phyloP scores from a whole-genome alignment of 208 protist genomes.

The Leptomonas pyrrhocoris region DNA sequence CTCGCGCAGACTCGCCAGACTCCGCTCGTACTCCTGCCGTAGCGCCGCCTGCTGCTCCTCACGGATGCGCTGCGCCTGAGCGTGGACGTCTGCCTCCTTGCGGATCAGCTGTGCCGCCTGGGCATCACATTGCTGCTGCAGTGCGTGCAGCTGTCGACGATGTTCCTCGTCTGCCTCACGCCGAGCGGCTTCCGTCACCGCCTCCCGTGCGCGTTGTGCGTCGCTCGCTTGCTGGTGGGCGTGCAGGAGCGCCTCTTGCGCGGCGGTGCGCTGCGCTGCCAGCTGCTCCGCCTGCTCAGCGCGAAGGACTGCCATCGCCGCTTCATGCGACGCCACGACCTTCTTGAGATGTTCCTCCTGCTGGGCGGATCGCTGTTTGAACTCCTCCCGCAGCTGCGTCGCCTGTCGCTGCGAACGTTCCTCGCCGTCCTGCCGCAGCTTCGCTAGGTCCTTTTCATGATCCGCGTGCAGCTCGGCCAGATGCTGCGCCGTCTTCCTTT shows the following conservation, averaged over 20 bases:
- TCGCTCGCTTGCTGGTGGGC: background rate
- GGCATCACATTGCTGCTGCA: constrained; percentile 28
- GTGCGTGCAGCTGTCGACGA: constrained; percentile 5
- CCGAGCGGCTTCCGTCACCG: constrained; percentile 6
- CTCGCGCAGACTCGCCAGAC: constrained; percentile 29
- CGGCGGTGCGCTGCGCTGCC: constrained; percentile 10
- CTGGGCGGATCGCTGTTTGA: constrained; percentile 2
- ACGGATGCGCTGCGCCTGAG: constrained; percentile 6
- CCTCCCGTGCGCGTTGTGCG: constrained; percentile 2
- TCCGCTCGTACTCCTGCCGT: constrained; percentile 37
- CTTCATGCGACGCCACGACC: constrained; percentile 7
- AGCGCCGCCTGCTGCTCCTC: constrained; percentile 21
- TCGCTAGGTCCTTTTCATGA: constrained; percentile 13
- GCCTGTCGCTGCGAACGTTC: background rate
- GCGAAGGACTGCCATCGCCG: constrained; percentile 11
- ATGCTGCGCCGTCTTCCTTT: constrained; percentile 4
- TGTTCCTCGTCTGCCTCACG: background rate
- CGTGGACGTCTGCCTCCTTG: constrained; percentile 5
- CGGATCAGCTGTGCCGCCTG: constrained; percentile 26
- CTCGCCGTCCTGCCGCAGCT: background rate
- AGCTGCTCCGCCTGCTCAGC: constrained; percentile 7
- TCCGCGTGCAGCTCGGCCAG: constrained; percentile 18
- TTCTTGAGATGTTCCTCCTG: constrained; percentile 6
- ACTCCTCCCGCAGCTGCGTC: background rate
- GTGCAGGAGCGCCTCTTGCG: background rate